Evolutionary conservation across 1,284 basidiomycete species (phyloP), one percentile per base, ranked within the genome.

Genomic region (Heterobasidion annosum): DNA sequence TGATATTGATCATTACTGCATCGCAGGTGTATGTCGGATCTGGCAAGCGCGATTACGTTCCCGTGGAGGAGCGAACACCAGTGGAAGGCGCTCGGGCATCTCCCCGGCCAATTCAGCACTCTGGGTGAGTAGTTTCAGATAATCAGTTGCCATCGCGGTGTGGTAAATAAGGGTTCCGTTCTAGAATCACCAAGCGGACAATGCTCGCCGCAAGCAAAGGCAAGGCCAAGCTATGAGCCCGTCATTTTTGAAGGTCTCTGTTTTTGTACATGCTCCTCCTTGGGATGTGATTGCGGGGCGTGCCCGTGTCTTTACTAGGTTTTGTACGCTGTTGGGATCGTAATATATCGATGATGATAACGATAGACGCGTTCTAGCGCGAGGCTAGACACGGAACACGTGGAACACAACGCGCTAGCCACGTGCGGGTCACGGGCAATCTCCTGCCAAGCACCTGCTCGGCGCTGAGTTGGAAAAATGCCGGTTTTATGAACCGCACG

Each of bases 131-230:
- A 19, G 50, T 54, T 54, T 56, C 48, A 52, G 52, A 9, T 46
- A n/a, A 16, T 52, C 40, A 25, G 25, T 43, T 43, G 40, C 12
- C 40, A 16, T 13, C 13, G 40, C 12, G 3, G 40, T 43, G 40
- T 43, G 40, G 45, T 43, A 50, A 43, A 57, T 62, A 54, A 53
- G 42, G 52, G 46, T 47, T 52, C 56, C 25, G 25, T 3, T 25
- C 34, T 61, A 91, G 88, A 53, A 89, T 91, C 61, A 83, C 82
- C 62, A 91, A 89, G 71, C 77, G 88, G 61, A 87, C 85, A 57
- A 79, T 76, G 69, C 71, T 91, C 40, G 88, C 88, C 25, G 75
- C 74, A 45, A 84, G 79, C 73, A 82, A 81, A 69, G 82, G 82
- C 53, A 84, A 83, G 69, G 69, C 72, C 59, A 85, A 81, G 67